Conservation (phyloP, 345 rosid species). For the Erodium maritimum region DNA sequence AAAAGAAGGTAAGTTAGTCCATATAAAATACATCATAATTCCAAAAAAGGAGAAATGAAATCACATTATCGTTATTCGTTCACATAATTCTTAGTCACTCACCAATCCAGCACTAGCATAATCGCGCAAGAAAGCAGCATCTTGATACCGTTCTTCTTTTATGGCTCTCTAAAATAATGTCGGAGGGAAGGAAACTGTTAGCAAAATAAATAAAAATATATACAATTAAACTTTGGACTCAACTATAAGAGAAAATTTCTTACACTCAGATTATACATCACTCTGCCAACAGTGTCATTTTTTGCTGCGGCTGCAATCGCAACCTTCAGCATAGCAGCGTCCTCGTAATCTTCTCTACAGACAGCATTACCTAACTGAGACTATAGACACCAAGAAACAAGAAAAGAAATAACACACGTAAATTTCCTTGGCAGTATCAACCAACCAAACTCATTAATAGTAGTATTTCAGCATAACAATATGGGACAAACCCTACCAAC, state of each 20-base stretch:
- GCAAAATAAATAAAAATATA: too few relatives aligned
- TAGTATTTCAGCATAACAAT: neutral
- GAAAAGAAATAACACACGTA: neutral
- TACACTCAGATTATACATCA: conserved; percentile 55
- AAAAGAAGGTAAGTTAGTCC: neutral
- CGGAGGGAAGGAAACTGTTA: conserved; percentile 2
- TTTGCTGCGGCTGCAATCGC: conserved; percentile 83
- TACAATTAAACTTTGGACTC: neutral
- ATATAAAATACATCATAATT: neutral
- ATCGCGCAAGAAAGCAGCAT: conserved; percentile 73
- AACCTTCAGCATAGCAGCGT: conserved; percentile 80
- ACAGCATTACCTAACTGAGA: conserved; percentile 52
- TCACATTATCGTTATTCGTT: neutral
- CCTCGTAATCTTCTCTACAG: conserved; percentile 52
- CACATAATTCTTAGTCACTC: conserved; percentile 14
- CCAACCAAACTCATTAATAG: neutral
- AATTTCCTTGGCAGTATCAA: neutral
- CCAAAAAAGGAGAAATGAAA: neutral
- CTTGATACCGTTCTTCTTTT: conserved; percentile 57
- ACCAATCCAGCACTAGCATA: conserved; percentile 89
- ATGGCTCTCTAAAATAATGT: conserved; percentile 53
- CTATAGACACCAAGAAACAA: conserved; percentile 24
- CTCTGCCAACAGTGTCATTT: conserved; percentile 67
- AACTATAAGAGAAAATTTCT: conserved; percentile 8
- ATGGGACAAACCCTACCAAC: neutral